Evolutionary conservation across 805 yeast species (phyloP), one percentile per base, ranked within the genome.

Genomic region (Suhomyces faveliae): DNA sequence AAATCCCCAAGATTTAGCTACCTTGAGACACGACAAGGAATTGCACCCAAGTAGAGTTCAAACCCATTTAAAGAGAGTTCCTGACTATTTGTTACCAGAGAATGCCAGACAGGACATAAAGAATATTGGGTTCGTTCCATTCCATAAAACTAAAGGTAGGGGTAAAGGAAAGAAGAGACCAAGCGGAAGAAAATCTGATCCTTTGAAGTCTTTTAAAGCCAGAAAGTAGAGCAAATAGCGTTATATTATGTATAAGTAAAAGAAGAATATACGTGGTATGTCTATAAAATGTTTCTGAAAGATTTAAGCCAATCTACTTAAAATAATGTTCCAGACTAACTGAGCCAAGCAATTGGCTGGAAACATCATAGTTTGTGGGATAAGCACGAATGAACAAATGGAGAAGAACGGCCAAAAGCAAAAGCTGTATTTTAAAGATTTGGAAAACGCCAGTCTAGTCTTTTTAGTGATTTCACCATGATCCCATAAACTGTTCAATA

Each of bases 21-120:
- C 87, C 45, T 79, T 94, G 63, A 85, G 97, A 63, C 99, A 94
- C 62, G 99, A 94, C 64, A 87, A 85, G 59, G 96, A 87, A 55
- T 65, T 89, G 49, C 96, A 91, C 61, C 84, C 92, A 8, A 74
- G 91, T 1, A 81, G 96, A 66, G 79, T 83, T 5, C 97, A 91
- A 64, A 71, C 80, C 25, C 96, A 94, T 61, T 76, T 94, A 71
- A 91, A 89, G 64, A 80, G 96, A 64, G 92, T 94, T 24, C 99
- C 99, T 0, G 90, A 88, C 40, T 94, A 94, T 61, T 73, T 94
- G 56, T 71, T 94, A 52, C 98, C 98, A 5, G 87, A 83, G 57
- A 78, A 81, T 54, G 89, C 87, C 2, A 78, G 91, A 62, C 64
- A 72, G 30, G 70, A 71, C 29, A 71, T 76, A 27, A 78, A 78